A percentile compares a stretch with the other conserved stretches of the same genome.
Conservation (phyloP, 306 rosid species). For the Prosopis cineraria region DNA sequence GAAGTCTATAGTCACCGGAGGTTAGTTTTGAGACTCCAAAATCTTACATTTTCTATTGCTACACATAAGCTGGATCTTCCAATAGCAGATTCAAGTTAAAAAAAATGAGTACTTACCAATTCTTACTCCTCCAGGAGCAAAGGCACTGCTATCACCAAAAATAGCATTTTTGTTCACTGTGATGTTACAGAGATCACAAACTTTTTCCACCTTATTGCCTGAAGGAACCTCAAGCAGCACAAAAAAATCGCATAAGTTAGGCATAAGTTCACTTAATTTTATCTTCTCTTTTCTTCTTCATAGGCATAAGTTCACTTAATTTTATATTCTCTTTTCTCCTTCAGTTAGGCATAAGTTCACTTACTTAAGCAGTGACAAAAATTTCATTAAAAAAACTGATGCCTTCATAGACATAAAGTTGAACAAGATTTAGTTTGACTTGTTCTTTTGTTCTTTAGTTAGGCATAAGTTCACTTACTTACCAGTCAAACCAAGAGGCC, state of each 20-base stretch:
- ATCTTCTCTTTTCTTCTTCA: neutral
- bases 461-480: conserved; percentile 2
- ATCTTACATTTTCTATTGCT: too few relatives aligned
- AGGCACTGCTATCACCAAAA: conserved; percentile 97
- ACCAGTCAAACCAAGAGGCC: conserved; percentile 99
- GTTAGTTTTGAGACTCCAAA: too few relatives aligned
- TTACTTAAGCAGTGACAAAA: conserved; percentile 18
- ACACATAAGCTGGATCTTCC: neutral
- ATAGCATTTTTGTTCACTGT: conserved; percentile 96
- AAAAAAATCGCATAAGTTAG: conserved; percentile 12
- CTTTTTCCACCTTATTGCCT: conserved; percentile 97
- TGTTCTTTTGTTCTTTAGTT: neutral
- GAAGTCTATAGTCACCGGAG: too few relatives aligned
- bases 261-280: too few relatives aligned
- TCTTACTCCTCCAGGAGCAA: conserved; percentile 97
- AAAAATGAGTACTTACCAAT: conserved; percentile 59
- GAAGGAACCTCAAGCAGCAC: conserved; percentile 32
- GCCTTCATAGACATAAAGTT: neutral
- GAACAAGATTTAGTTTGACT: neutral
- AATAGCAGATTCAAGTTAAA: neutral
- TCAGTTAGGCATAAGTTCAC: neutral
- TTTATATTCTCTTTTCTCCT: neutral
- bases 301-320: neutral
- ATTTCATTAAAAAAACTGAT: neutral
- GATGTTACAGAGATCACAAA: conserved; percentile 89